Evolutionary conservation across 164 flowering plant genomes (phyloP).

Genomic region (Vitis cinerea): DNA sequence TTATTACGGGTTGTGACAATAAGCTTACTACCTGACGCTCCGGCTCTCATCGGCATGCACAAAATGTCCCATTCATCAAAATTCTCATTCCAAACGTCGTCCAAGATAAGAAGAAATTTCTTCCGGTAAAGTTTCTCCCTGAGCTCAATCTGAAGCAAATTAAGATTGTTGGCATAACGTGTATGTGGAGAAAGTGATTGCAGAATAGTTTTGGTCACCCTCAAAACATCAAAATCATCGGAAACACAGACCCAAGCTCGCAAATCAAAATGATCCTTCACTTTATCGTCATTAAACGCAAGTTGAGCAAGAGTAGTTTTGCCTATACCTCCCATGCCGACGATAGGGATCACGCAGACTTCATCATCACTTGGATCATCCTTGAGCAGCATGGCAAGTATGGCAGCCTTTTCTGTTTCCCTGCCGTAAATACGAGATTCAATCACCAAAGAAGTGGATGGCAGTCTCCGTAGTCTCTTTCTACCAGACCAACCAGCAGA

Average conservation of each 20-base stretch:
- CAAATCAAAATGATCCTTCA: constrained; percentile 3
- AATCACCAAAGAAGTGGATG: too few relatives aligned
- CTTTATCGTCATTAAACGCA: constrained; percentile 10
- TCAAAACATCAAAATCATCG: constrained; percentile 5
- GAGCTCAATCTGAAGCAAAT: constrained; percentile 7
- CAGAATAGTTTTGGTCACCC: constrained; percentile 3
- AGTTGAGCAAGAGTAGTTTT: constrained; percentile 23
- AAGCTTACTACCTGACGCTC: constrained; percentile 3
- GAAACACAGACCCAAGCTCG: constrained; percentile 22
- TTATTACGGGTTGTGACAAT: constrained; percentile 9
- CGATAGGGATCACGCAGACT: constrained; percentile 15
- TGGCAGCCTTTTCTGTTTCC: constrained; percentile 14
- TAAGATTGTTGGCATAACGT: not conserved
- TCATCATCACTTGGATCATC: not conserved
- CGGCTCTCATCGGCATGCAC: not conserved
- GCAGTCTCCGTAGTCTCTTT: too few relatives aligned
- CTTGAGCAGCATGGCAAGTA: constrained; percentile 3
- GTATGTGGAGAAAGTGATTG: not conserved
- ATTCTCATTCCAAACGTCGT: constrained; percentile 26
- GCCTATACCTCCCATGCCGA: constrained; percentile 24
- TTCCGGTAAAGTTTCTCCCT: not conserved
- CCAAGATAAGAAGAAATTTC: constrained; percentile 20
- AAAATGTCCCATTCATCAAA: constrained; percentile 1
- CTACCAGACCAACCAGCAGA: too few relatives aligned
- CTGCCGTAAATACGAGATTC: constrained; percentile 17